Evolutionary conservation across 441 rosid species (phyloP).

Genomic region (Populus hybrid): DNA sequence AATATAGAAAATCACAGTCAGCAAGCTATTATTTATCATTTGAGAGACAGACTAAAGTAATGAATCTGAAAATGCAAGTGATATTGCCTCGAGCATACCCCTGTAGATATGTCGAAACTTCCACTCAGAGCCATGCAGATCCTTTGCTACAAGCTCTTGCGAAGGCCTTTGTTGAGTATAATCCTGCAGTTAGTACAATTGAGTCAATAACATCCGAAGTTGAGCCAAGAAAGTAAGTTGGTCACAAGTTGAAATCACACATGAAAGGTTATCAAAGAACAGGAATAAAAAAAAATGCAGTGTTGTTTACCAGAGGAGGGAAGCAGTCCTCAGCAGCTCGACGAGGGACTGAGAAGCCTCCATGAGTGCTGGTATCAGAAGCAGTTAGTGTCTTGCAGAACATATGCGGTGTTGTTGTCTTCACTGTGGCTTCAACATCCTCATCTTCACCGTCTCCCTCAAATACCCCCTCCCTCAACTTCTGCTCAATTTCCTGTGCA

Average conservation of each 20-base stretch:
- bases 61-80: background rate
- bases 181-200: conserved; percentile 47
- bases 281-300: background rate
- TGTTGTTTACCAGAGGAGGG: conserved; percentile 75
- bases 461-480: conserved; percentile 42
- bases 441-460: conserved; percentile 65
- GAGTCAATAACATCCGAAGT: background rate
- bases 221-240: background rate
- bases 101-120: conserved; percentile 90
- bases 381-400: conserved; percentile 98
- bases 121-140: conserved; percentile 93
- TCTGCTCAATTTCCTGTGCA: conserved; percentile 49
- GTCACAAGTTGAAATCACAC: background rate
- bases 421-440: conserved; percentile 50
- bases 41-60: background rate
- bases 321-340: conserved; percentile 99
- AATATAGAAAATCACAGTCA: background rate
- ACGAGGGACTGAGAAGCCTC: conserved; percentile 97
- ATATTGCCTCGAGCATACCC: conserved; percentile 34
- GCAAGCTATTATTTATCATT: background rate
- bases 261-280: background rate
- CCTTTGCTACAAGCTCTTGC: conserved; percentile 93
- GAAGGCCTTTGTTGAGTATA: conserved; percentile 92
- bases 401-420: conserved; percentile 84
- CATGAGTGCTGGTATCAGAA: conserved; percentile 98